Evolutionary conservation across 768 basidiomycete species (phyloP), one percentile per base, ranked within the genome.

Genomic region (Mycena filopes): DNA sequence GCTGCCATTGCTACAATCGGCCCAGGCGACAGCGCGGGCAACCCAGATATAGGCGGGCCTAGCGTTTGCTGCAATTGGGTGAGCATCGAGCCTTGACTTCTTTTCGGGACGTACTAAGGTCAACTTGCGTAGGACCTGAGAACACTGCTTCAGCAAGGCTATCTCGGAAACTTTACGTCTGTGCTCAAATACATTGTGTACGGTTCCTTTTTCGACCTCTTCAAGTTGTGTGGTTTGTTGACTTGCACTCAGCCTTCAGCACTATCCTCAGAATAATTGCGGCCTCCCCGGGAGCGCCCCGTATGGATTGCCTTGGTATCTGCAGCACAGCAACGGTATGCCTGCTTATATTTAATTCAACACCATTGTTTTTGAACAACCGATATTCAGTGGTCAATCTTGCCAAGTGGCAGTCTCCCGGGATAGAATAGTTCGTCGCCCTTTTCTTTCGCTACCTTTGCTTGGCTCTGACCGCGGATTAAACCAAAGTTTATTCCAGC

Each of bases 41-140:
- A 46, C 1, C 40, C 26, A 31, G 60, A 80, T 47, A 75, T 86
- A 12, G 83, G 79, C 4, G 86, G 86, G 9, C 86, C 86, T 6
- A 83, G 83, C 20, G 75, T 85, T 15, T 86, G 85, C 65, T 87
- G 86, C 62, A 45, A 26, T n/a, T 87, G 86, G 86, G 84, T 85
- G 60, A 33, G 79, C 68, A n/a, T n/a, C n/a, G n/a, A n/a, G n/a
- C n/a, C n/a, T 21, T 45, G 55, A 28, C 40, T 40, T 46, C 45
- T 46, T 29, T 20, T 23, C 26, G 26, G 16, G 25, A 38, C 33
- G 12, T 49, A 10, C 33, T n/a, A n/a, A n/a, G n/a, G n/a, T 33
- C 13, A 67, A 58, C 20, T 29, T 13, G 15, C 42, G 64, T 16
- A 86, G 84, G 77, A 85, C 71, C 75, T 87, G 11, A 78, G 73